Conservation (phyloP, 2,329 filamentous ascomycete species). For the Penicillium sp. region DNA sequence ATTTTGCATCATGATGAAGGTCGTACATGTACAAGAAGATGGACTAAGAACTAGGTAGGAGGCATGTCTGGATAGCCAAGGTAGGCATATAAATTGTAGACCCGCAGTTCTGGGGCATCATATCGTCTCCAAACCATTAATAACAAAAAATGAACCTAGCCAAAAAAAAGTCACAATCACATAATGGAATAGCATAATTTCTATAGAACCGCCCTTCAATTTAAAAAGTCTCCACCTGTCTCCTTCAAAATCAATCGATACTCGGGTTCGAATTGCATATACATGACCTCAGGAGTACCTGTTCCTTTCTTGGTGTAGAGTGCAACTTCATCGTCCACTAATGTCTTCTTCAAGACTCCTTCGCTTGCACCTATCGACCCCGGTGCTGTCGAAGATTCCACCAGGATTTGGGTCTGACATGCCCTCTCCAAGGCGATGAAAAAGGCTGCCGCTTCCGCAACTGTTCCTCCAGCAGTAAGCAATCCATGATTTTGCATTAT, state of each 20-base stretch:
- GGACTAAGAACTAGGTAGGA: too few relatives aligned
- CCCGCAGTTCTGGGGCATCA: neutral
- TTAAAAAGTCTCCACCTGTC: constrained; percentile 33
- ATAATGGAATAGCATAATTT: neutral
- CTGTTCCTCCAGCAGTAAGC: constrained; percentile 63
- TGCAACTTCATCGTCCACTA: constrained; percentile 45
- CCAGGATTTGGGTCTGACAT: constrained; percentile 66
- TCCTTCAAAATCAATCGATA: constrained; percentile 35
- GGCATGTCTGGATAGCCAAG: too few relatives aligned
- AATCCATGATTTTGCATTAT: constrained; percentile 41
- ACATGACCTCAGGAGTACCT: constrained; percentile 29
- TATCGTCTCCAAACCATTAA: too few relatives aligned
- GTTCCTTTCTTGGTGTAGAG: constrained; percentile 11
- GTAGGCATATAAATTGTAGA: neutral
- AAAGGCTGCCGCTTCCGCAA: constrained; percentile 71
- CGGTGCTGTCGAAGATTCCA: constrained; percentile 57
- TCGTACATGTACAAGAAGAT: too few relatives aligned
- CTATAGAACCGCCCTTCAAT: neutral
- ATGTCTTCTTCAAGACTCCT: constrained; percentile 47
- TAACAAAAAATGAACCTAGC: neutral
- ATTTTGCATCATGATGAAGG: too few relatives aligned
- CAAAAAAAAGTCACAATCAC: neutral
- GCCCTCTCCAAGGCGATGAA: constrained; percentile 68
- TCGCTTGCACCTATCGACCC: constrained; percentile 48
- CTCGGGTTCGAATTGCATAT: constrained; percentile 40